Base-by-base conservation (phyloP, 257 asterid species). In the Thymus mandschuricus region DNA sequence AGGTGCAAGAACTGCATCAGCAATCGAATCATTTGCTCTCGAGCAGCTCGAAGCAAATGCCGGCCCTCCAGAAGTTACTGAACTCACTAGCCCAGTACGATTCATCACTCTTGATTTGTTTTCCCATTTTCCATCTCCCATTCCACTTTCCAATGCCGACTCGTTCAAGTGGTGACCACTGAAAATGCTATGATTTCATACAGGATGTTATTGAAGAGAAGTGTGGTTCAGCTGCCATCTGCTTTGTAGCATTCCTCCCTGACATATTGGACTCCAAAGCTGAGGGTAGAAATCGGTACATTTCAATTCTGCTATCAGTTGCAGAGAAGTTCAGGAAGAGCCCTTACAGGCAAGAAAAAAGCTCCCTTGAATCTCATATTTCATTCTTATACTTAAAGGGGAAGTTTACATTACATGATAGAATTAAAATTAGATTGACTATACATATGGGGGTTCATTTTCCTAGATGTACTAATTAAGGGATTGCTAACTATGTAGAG, bases 211-310 rank as follows among this genome's bases (percentile, higher is more conserved):
- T 91, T 88, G 98, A 91, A 72, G 97, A 93, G 81, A 93, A 89
- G 79, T 93, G 98, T 75, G 95, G 90, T 67, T 79, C 96, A 71
- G 98, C 96, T 28, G 94, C 95, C 57, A 86, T 93, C 72, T 93
- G 98, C 80, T 93, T 93, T 77, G 88, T 91, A 50, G 83, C 96
- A 3, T 93, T 93, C 85, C 89, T 93, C 44, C 98, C 98, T 3
- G 96, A 93, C 81, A 93, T 93, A 74, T 85, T 93, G 87, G 98
- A 93, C 83, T 84, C 98, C 66, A 93, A 85, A 75, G 97, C 98
- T 2, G 95, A 85, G 52, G 98, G 98, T 49, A 86, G 98, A 79
- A 91, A 93, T 64, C 87, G 82, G 76, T 91, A 93, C 78, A 84
- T 93, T 4, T 89, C 89, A 58, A 75, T 80, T 78, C 59, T 91